phyloP scores from a whole-genome alignment of 192 early-diverging fungal genomes.

The Umbelopsis sp. region DNA sequence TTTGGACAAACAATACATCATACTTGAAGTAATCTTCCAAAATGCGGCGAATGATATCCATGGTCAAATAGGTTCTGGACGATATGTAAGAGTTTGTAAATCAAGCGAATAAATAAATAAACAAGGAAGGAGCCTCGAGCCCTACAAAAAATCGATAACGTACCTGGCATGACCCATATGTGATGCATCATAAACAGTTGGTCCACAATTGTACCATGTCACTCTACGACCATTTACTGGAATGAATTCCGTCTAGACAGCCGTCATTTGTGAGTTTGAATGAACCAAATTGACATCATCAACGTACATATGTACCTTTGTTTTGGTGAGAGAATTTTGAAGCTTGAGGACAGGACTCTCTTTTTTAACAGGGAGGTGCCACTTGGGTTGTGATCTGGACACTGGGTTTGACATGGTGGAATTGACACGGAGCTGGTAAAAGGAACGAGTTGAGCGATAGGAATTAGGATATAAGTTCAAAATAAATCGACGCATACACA shows the following conservation, averaged over 20 bases:
- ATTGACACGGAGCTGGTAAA: not conserved
- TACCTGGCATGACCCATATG: slow-evolving; percentile 97
- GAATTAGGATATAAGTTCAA: not conserved
- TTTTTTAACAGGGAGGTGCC: slow-evolving; percentile 55
- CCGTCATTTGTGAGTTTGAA: no score
- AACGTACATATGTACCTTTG: slow-evolving; percentile 58
- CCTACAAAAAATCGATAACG: no score
- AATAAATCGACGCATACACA: slow-evolving; percentile 18
- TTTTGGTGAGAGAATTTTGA: slow-evolving; percentile 86
- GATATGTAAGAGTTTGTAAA: not conserved
- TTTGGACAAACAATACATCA: slow-evolving; percentile 93
- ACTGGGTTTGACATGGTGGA: slow-evolving; percentile 22
- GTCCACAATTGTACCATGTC: slow-evolving; percentile 97
- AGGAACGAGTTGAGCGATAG: slow-evolving; percentile 17
- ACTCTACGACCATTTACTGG: slow-evolving; percentile 81
- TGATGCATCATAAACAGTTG: slow-evolving; percentile 95
- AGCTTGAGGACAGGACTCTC: slow-evolving; percentile 62
- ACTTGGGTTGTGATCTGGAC: slow-evolving; percentile 64
- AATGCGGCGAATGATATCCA: slow-evolving; percentile 93
- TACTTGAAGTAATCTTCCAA: slow-evolving; percentile 95
- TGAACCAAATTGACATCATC: no score
- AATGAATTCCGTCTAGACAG: slow-evolving; percentile 80
- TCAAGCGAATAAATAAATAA: no score
- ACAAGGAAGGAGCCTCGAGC: no score
- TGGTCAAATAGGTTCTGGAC: slow-evolving; percentile 82